Conservation (phyloP, 768 basidiomycete genomes). For the Rhizopogon sp. region DNA sequence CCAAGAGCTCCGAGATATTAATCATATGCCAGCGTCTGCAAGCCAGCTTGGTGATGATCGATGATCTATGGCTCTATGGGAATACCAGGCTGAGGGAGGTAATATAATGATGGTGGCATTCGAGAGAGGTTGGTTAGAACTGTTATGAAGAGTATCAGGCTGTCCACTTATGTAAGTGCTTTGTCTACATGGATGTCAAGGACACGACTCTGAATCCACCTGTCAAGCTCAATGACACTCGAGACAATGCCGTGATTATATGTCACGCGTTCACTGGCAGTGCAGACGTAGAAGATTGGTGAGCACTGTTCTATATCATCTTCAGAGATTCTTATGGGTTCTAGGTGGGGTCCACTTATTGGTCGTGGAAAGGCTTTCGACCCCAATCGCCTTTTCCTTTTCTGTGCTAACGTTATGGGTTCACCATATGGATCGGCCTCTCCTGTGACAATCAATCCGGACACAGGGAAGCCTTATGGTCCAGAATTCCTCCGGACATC, state of each 20-base stretch:
- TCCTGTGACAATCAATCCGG: constrained; percentile 76
- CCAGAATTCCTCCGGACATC: constrained; percentile 92
- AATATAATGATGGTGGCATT: no score
- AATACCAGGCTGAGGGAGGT: no score
- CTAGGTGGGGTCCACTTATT: constrained; percentile 96
- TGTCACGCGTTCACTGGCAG: constrained; percentile 98
- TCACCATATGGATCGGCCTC: constrained; percentile 95
- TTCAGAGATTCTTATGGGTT: not conserved
- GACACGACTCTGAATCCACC: no score
- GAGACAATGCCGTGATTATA: constrained; percentile 94
- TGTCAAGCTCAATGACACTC: constrained; percentile 55
- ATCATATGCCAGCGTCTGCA: no score
- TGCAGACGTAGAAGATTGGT: constrained; percentile 98
- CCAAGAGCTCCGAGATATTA: no score
- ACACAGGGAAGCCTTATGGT: constrained; percentile 73
- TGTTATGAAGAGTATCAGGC: no score
- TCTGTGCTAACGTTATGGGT: constrained; percentile 90
- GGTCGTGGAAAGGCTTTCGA: constrained; percentile 93
- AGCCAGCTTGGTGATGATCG: no score
- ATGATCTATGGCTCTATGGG: no score
- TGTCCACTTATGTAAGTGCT: no score
- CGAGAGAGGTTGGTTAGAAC: no score
- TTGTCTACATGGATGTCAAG: no score
- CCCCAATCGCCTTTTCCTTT: constrained; percentile 80
- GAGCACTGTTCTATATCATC: constrained; percentile 23